These are phyloP conservation scores for Phyllosticta paracitricarpa DNA, from an alignment of 2,329 filamentous ascomycete species.

Conservation along the genomic window DNA sequence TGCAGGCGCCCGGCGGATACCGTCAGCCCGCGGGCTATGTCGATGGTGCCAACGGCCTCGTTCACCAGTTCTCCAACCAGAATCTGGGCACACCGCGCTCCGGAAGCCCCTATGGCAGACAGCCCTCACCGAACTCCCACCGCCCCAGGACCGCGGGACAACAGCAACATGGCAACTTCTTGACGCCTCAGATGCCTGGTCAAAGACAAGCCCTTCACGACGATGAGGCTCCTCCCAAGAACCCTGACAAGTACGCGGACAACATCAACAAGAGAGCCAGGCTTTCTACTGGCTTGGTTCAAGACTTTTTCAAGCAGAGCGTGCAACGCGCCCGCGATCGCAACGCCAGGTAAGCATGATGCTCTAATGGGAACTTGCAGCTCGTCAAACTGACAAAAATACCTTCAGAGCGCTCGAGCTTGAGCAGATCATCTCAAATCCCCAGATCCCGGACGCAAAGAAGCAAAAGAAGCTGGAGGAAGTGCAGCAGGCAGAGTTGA, in stretches of 20 bases:
- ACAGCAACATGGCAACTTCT: slow-evolving; percentile 54
- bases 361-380: not conserved
- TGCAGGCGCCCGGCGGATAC: slow-evolving; percentile 43
- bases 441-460: slow-evolving; percentile 61
- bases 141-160: slow-evolving; percentile 76
- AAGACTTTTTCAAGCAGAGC: slow-evolving; percentile 93
- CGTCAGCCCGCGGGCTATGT: slow-evolving; percentile 53
- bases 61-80: slow-evolving; percentile 95
- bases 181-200: slow-evolving; percentile 57
- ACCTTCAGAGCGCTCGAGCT: slow-evolving; percentile 72
- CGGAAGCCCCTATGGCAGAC: slow-evolving; percentile 56
- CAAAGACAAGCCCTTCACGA: slow-evolving; percentile 46
- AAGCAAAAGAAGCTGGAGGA: slow-evolving; percentile 79
- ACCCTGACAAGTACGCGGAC: slow-evolving; percentile 79
- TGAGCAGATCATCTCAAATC: slow-evolving; percentile 73
- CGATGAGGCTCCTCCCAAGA: slow-evolving; percentile 63
- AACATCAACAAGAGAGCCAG: slow-evolving; percentile 67
- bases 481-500: slow-evolving; percentile 78
- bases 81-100: slow-evolving; percentile 67
- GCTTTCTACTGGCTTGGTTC: slow-evolving; percentile 55
- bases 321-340: slow-evolving; percentile 91
- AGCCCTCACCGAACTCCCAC: slow-evolving; percentile 57
- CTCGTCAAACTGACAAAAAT: slow-evolving; percentile 16
- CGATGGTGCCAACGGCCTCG: slow-evolving; percentile 81
- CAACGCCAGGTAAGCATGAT: slow-evolving; percentile 68